Evolutionary conservation across 2,329 filamentous ascomycete species (phyloP), one percentile per base, ranked within the genome.

Genomic region (Epichloe festucae): DNA sequence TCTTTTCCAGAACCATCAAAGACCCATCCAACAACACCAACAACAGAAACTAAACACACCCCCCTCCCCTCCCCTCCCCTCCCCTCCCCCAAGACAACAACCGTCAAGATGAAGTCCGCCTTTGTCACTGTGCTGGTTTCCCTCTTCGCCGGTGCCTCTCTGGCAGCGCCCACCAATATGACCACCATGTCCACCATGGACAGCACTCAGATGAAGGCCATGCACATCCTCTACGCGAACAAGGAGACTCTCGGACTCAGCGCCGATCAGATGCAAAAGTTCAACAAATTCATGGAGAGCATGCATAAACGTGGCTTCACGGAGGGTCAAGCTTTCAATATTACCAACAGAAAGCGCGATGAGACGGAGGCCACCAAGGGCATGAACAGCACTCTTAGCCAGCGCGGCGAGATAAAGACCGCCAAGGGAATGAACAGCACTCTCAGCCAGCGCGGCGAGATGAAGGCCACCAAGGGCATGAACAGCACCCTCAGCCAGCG

Each of bases 71-170:
- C 17, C 17, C 17, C 17, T 17, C 17, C 17, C 17, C 17, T 17
- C 17, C 17, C 17, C 17, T 3, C 27, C 6, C 2, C 27, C 31
- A 10, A 31, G 8, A 31, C 3, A 31, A n/a, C 7, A 39, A 43
- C 41, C 41, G 41, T 17, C 51, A 53, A 50, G 11, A 53, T 53
- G 51, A 53, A 50, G 47, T 36, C 47, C 19, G 44, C n/a, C n/a
- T 40, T 49, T 31, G 19, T 46, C 39, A 42, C 49, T 19, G 14
- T 51, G 17, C 15, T 49, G 10, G 23, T 41, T n/a, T 46, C 46
- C 51, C 17, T 53, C 46, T 50, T 53, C 17, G 42, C 51, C 11
- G 51, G 51, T n/a, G 41, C 47, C 15, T 41, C 51, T 35, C 47
- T 53, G 31, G 46, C 51, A 14, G 40, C 41, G 15, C 51, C 51